Evolutionary conservation across 228 moss, liverwort and hornwort species (phyloP).

Genomic region (Sphagnum magellanicum): DNA sequence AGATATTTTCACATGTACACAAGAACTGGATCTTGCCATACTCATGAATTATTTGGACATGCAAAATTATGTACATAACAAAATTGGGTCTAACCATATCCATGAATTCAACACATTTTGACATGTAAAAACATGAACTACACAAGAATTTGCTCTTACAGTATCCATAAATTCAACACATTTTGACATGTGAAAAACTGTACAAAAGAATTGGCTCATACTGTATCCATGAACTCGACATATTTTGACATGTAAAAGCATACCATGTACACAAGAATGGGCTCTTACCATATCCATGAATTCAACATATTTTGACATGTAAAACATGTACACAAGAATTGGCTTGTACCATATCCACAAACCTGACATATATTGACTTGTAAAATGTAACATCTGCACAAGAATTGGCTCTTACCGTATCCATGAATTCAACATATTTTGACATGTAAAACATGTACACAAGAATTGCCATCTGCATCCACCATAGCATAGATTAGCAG

Average conservation of each 20-base stretch:
- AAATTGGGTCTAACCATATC: conserved; percentile 64
- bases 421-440: conserved; percentile 95
- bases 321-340: conserved; percentile 65
- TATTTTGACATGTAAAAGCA: too few species aligned
- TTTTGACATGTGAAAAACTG: background rate
- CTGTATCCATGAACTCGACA: background rate
- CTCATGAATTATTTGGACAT: too few species aligned
- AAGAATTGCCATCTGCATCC: conserved; percentile 63
- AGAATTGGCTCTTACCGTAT: conserved; percentile 59
- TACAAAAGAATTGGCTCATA: background rate
- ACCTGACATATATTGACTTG: too few species aligned
- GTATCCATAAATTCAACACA: too few species aligned
- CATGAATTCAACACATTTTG: conserved; percentile 94
- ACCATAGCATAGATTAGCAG: background rate
- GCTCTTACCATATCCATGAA: conserved; percentile 90
- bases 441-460: conserved; percentile 92
- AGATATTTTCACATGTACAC: too few species aligned
- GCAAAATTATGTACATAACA: too few species aligned
- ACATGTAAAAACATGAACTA: conserved; percentile 58
- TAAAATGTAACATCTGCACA: too few species aligned
- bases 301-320: conserved; percentile 97
- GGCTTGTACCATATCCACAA: conserved; percentile 41
- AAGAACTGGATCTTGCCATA: too few species aligned
- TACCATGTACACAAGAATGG: too few species aligned
- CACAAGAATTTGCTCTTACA: too few species aligned